A percentile compares a stretch with the other conserved stretches of the same genome.
Evolutionary conservation across 257 asterid genomes (phyloP).

Genomic region (Gentiana dahurica): DNA sequence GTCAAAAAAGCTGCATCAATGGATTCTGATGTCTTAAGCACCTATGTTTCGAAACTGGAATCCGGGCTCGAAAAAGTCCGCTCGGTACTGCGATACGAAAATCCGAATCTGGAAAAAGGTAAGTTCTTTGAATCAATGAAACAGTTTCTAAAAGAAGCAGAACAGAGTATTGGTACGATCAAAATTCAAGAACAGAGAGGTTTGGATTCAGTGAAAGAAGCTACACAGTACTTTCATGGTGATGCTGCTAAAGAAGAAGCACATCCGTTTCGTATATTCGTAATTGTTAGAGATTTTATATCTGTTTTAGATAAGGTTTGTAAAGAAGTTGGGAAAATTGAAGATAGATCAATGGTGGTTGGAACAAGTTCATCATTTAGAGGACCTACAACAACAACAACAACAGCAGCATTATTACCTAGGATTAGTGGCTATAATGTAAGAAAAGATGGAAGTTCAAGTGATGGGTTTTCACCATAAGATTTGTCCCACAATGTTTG

Average conservation of each 20-base stretch:
- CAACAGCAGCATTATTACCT: slow-evolving; percentile 52
- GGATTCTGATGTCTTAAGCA: slow-evolving; percentile 89
- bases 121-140: slow-evolving; percentile 71
- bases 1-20: slow-evolving; percentile 85
- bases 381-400: slow-evolving; percentile 43
- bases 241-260: slow-evolving; percentile 93
- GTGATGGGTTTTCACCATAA: slow-evolving; percentile 41
- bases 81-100: slow-evolving; percentile 43
- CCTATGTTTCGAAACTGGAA: slow-evolving; percentile 83
- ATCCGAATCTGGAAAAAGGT: slow-evolving; percentile 32
- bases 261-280: slow-evolving; percentile 75
- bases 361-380: slow-evolving; percentile 80
- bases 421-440: slow-evolving; percentile 41
- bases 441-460: slow-evolving; percentile 26
- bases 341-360: slow-evolving; percentile 50
- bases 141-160: slow-evolving; percentile 56
- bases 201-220: slow-evolving; percentile 58
- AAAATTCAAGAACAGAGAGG: slow-evolving; percentile 59
- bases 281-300: slow-evolving; percentile 85
- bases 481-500: background rate
- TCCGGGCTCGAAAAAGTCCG: slow-evolving; percentile 77
- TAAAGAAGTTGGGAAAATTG: slow-evolving; percentile 79
- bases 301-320: slow-evolving; percentile 69
- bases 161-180: slow-evolving; percentile 39
- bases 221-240: slow-evolving; percentile 90